These are phyloP conservation scores for Candida nitratophila DNA, from an alignment of 805 yeast genomes.

Conservation along the genomic window DNA sequence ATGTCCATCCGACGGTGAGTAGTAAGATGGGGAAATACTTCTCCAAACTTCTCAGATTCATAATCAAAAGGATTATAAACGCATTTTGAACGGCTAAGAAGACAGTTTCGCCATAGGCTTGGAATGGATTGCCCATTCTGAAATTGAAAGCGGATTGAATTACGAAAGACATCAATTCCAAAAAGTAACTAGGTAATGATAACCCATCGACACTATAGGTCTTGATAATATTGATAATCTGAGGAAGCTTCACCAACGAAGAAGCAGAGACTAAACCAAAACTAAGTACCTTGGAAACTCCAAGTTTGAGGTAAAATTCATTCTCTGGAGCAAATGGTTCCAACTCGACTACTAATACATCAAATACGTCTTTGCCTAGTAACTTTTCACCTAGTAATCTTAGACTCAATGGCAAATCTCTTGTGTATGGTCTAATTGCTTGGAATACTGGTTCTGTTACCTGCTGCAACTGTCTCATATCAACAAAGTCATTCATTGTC, in stretches of 20 bases:
- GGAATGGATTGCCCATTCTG: conserved; percentile 27
- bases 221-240: conserved; percentile 26
- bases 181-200: conserved; percentile 23
- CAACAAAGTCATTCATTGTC: background rate
- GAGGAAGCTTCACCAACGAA: conserved; percentile 34
- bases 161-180: conserved; percentile 27
- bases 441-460: conserved; percentile 10
- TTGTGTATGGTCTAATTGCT: conserved; percentile 10
- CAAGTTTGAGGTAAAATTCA: conserved; percentile 19
- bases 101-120: conserved; percentile 32
- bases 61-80: conserved; percentile 23
- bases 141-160: conserved; percentile 30
- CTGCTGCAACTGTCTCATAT: conserved; percentile 1
- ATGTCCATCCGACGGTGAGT: background rate
- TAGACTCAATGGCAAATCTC: conserved; percentile 16
- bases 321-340: conserved; percentile 14
- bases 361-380: conserved; percentile 21
- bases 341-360: conserved; percentile 19
- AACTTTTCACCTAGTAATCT: conserved; percentile 15
- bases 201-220: conserved; percentile 28
- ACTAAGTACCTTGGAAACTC: conserved; percentile 27
- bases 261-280: conserved; percentile 30
- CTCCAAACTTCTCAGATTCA: conserved; percentile 7
- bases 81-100: conserved; percentile 30
- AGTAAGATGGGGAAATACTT: conserved; percentile 2